These are phyloP conservation scores for Pseudogymnoascus sp. DNA, from an alignment of 2,329 filamentous ascomycete species.

Conservation along the genomic window DNA sequence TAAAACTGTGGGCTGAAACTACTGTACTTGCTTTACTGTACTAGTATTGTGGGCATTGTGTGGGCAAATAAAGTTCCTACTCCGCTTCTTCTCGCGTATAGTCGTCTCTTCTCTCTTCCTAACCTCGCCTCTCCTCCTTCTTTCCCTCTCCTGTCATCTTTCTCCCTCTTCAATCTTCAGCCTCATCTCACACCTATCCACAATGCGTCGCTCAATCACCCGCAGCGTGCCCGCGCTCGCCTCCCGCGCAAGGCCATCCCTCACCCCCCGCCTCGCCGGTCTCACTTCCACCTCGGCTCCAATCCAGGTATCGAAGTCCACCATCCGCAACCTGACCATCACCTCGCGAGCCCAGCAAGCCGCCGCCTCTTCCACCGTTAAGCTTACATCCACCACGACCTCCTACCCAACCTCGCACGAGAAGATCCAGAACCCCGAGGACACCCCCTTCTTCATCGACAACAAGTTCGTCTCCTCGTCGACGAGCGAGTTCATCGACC, in stretches of 20 bases:
- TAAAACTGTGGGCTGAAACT: not conserved
- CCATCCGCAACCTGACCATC: conserved; percentile 48
- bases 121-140: not conserved
- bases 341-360: conserved; percentile 47
- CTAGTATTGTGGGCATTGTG: not conserved
- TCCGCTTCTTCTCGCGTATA: not conserved
- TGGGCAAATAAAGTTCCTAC: not conserved
- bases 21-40: not conserved
- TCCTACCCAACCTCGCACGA: conserved; percentile 66
- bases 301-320: conserved; percentile 25
- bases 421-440: conserved; percentile 55
- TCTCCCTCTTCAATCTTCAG: not conserved
- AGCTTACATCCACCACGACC: conserved; percentile 46
- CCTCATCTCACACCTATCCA: conserved; percentile 9
- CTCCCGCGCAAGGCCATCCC: conserved; percentile 18
- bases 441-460: conserved; percentile 76
- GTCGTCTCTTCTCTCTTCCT: not conserved
- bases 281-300: conserved; percentile 24
- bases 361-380: conserved; percentile 36
- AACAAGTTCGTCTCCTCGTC: conserved; percentile 66
- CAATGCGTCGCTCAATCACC: conserved; percentile 27
- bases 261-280: conserved; percentile 17
- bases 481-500: conserved; percentile 66
- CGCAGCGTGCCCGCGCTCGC: conserved; percentile 23
- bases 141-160: not conserved